Percentiles rank a stretch among this genome's conserved stretches.
Conservation (phyloP, 192 early-diverging fungal species). For the Thamnidium elegans region DNA sequence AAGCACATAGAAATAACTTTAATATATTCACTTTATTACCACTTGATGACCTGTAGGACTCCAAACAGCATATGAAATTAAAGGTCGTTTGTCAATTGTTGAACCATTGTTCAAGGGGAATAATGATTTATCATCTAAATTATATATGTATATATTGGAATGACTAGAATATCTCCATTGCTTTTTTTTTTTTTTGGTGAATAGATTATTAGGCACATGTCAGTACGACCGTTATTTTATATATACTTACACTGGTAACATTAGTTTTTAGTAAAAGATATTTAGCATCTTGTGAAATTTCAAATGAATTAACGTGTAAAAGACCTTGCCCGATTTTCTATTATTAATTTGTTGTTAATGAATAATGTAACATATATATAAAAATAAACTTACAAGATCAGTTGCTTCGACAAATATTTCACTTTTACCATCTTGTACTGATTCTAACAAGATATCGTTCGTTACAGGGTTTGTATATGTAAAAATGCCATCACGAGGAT, state of each 20-base stretch:
- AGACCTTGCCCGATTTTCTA: slow-evolving; percentile 6
- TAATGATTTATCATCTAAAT: slow-evolving; percentile 54
- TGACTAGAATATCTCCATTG: slow-evolving; percentile 83
- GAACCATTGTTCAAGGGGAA: slow-evolving; percentile 52
- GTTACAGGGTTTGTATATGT: slow-evolving; percentile 21
- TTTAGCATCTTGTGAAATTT: slow-evolving; percentile 75
- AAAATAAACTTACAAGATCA: slow-evolving; percentile 12
- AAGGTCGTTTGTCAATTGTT: slow-evolving; percentile 41
- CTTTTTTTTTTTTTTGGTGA: slow-evolving; percentile 28
- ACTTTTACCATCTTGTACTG: slow-evolving; percentile 13
- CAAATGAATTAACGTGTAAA: slow-evolving; percentile 42
- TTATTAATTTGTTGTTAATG: neutral
- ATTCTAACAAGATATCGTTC: slow-evolving; percentile 22
- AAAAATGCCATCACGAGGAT: slow-evolving; percentile 22
- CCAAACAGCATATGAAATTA: slow-evolving; percentile 71
- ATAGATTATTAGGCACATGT: neutral
- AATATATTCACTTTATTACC: slow-evolving; percentile 25
- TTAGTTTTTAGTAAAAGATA: slow-evolving; percentile 75
- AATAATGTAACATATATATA: neutral
- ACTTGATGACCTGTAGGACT: slow-evolving; percentile 74
- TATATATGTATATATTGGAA: slow-evolving; percentile 80
- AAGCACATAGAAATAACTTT: neutral
- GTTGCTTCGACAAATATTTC: slow-evolving; percentile 27
- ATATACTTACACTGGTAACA: slow-evolving; percentile 47
- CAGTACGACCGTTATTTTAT: neutral